Evolutionary conservation across 306 rosid genomes (phyloP), one percentile per base, ranked within the genome.

Genomic region (Medicago ruthenica): DNA sequence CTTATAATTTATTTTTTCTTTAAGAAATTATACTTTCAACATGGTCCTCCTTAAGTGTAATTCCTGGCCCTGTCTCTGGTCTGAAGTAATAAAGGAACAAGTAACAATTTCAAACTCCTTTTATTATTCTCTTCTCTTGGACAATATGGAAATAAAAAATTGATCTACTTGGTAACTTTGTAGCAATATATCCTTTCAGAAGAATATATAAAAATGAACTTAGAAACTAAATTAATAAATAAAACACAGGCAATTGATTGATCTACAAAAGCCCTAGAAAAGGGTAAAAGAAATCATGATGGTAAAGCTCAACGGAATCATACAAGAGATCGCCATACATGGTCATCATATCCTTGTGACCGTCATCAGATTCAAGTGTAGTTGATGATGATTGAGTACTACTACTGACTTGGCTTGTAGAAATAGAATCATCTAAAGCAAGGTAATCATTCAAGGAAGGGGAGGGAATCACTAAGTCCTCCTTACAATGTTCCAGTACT

Each of bases 301-400:
- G 21, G 57, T 54, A 13, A 18, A 67, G 20, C 17, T 51, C 74
- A 55, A 27, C 20, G n/a, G 73, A 62, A 21, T 34, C 80, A 50
- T 20, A 53, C 16, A 84, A 34, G 34, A 18, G 2, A 31, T 31
- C 36, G 37, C 50, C 40, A 66, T 79, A 37, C 47, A 82, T 36
- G 9, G n/a, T 50, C 51, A 45, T 45, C 15, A 9, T 16, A 2
- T 51, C 58, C 9, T 54, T 57, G 36, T 63, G 59, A 14, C 40
- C 4, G 2, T 55, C 42, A 13, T 37, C 20, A 0, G 34, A 71
- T 5, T 70, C 72, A 3, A 71, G 14, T 48, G 15, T n/a, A 6
- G 45, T 20, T 7, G 79, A 5, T 50, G 55, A n/a, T 48, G 55
- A 44, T 10, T 2, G 50, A 10, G 50, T 44, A 44, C 5, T 44